phyloP scores from a whole-genome alignment of 225 moss, liverwort and hornwort genomes.

The Physcomitrium patens region DNA sequence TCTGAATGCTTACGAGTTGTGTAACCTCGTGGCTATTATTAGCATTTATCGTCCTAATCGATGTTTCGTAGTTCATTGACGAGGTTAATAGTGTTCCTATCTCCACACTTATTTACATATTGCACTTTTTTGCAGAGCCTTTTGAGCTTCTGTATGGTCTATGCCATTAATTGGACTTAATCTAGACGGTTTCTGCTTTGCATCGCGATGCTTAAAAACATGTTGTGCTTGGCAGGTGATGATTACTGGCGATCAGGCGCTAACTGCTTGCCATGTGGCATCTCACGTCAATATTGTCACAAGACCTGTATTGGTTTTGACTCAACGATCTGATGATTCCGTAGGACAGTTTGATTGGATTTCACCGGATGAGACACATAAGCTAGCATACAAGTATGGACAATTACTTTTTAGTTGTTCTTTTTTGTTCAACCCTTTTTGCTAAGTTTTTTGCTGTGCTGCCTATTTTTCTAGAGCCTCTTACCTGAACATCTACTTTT shows the following conservation, averaged over 20 bases:
- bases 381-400: constrained; percentile 63
- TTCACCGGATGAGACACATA: constrained; percentile 85
- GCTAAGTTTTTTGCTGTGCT: constrained; percentile 11
- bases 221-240: constrained; percentile 66
- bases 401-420: constrained; percentile 11
- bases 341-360: constrained; percentile 77
- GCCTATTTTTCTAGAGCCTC: not conserved
- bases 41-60: not conserved
- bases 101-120: constrained; percentile 13
- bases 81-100: not conserved
- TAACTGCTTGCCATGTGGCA: constrained; percentile 98
- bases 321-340: constrained; percentile 50
- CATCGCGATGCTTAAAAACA: not conserved
- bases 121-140: constrained; percentile 5
- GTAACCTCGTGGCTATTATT: not conserved
- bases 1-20: not conserved
- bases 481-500: constrained; percentile 2
- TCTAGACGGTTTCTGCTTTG: constrained; percentile 1
- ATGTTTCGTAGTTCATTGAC: constrained; percentile 7
- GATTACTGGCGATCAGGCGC: constrained; percentile 98
- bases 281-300: constrained; percentile 87
- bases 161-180: not conserved
- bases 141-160: constrained; percentile 1
- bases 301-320: constrained; percentile 82
- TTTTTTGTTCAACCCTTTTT: not conserved